Percentiles rank a stretch among this genome's conserved stretches.
phyloP scores from a whole-genome alignment of 305 asterid genomes.

The Fraxinus velutina region DNA sequence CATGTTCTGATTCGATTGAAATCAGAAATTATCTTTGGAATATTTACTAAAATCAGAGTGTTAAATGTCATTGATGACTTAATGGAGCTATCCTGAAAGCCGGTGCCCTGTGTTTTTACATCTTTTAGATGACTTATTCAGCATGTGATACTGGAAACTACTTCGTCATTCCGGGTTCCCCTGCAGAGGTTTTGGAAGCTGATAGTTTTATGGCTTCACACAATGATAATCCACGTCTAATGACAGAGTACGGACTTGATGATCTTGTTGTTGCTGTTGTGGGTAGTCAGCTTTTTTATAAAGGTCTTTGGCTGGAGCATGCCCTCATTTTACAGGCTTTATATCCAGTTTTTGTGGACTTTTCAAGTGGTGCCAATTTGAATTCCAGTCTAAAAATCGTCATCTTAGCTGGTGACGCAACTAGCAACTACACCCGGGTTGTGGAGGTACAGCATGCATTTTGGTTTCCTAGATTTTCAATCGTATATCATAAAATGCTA shows the following conservation, averaged over 20 bases:
- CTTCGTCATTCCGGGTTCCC: constrained; percentile 82
- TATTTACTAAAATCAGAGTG: background rate
- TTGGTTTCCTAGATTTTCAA: background rate
- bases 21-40: background rate
- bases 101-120: constrained; percentile 6
- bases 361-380: constrained; percentile 32
- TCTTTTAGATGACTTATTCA: constrained; percentile 69
- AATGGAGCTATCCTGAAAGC: background rate
- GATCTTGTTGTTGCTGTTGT: constrained; percentile 64
- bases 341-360: constrained; percentile 51
- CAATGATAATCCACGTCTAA: constrained; percentile 33
- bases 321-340: constrained; percentile 79
- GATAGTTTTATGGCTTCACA: constrained; percentile 32
- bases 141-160: constrained; percentile 79
- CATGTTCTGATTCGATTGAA: background rate
- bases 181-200: constrained; percentile 65
- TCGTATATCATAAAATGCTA: background rate
- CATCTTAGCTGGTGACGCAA: constrained; percentile 54
- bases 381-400: constrained; percentile 58
- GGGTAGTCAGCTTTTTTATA: constrained; percentile 70
- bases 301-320: constrained; percentile 89
- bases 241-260: constrained; percentile 39
- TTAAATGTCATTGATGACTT: background rate
- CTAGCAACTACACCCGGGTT: constrained; percentile 58
- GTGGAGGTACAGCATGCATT: constrained; percentile 60